Evolutionary conservation across 2,329 filamentous ascomycete genomes (phyloP), one percentile per base, ranked within the genome.

Genomic region (Trichoderma atroviride): DNA sequence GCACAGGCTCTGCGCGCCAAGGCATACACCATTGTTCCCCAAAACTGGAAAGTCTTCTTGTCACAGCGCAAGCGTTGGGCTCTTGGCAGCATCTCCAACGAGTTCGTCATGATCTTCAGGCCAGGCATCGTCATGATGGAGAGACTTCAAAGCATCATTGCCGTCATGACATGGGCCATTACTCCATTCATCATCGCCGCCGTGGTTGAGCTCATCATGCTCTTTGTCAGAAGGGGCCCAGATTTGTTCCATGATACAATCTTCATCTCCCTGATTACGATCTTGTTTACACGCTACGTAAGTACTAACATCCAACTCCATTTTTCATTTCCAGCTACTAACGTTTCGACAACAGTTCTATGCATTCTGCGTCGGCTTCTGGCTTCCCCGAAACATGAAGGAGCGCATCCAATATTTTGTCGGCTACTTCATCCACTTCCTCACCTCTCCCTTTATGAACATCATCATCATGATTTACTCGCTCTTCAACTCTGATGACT

Each of bases 51-150:
- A 31, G 83, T 85, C 0, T 85, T 84, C 60, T 74, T 85, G 31
- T 83, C 82, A 5, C 83, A 85, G 74, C 79, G 83, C 6, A 83
- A 84, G 74, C 79, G 83, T 0, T 85, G 83, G 83, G 82, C 83
- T 0, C 73, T 85, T 11, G 83, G 82, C 0, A 83, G 82, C 43
- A 84, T 82, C 33, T 81, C 80, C 5, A 85, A 85, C 71, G 83
- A 86, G 73, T 80, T 85, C 31, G 80, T 84, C 74, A 81, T 85
- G 76, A 78, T 84, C n/a, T 80, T 82, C 65, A 78, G 81, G 0
- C 79, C 79, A 1, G 80, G 82, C 0, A 82, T 81, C 58, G 78
- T 80, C 11, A 74, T 78, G 58, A 79, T 84, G 24, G 83, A 85
- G 73, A 74, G 82, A 9, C 74, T 84, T 29, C 81, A 83, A 68